A percentile compares a stretch with the other conserved stretches of the same genome.
Evolutionary conservation across 2,329 filamentous ascomycete species (phyloP).

Genomic region (Phialophora chinensis): DNA sequence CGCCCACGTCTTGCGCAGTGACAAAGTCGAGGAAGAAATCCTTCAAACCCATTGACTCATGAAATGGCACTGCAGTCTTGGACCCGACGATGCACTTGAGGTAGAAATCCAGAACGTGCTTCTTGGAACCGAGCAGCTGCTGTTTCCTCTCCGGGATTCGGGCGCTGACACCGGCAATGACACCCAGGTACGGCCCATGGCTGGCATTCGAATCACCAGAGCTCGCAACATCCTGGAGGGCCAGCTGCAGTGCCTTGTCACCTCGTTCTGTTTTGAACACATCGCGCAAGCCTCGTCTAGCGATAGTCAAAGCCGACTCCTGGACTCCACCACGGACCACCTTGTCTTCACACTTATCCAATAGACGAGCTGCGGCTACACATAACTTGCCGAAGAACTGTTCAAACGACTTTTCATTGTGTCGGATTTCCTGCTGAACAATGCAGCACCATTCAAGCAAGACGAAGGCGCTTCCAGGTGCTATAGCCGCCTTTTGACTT

Average conservation of each 20-base stretch:
- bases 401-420: slow-evolving; percentile 63
- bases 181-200: slow-evolving; percentile 79
- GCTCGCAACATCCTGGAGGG: slow-evolving; percentile 70
- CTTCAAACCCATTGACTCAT: slow-evolving; percentile 73
- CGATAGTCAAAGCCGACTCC: slow-evolving; percentile 76
- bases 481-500: slow-evolving; percentile 76
- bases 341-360: slow-evolving; percentile 79
- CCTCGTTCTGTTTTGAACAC: slow-evolving; percentile 68
- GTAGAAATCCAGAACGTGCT: slow-evolving; percentile 81
- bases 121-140: slow-evolving; percentile 69
- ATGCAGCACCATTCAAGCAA: slow-evolving; percentile 88
- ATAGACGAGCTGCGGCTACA: slow-evolving; percentile 70
- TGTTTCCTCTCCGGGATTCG: slow-evolving; percentile 69
- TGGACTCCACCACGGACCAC: slow-evolving; percentile 68
- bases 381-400: slow-evolving; percentile 66
- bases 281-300: slow-evolving; percentile 78
- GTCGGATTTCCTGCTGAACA: slow-evolving; percentile 73
- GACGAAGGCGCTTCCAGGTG: slow-evolving; percentile 81
- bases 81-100: slow-evolving; percentile 84
- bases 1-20: slow-evolving; percentile 73
- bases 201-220: slow-evolving; percentile 70
- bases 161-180: slow-evolving; percentile 84
- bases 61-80: slow-evolving; percentile 69
- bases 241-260: slow-evolving; percentile 65
- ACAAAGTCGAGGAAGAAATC: slow-evolving; percentile 85